Conservation (phyloP, 2,329 filamentous ascomycete genomes). For the Epichloe bromicola region DNA sequence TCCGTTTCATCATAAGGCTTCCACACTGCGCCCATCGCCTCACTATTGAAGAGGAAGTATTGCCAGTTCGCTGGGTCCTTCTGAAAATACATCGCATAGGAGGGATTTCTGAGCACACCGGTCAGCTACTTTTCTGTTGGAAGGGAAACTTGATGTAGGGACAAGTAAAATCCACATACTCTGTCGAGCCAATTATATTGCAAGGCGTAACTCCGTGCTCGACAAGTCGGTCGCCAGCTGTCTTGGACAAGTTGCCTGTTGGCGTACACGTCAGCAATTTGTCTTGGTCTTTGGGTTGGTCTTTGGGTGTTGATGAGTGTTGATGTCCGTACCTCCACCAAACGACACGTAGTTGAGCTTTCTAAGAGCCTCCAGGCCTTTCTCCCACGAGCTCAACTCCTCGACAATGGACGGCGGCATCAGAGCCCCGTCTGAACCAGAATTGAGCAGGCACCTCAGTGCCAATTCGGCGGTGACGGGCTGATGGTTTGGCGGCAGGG, state of each 20-base stretch:
- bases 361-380: slow-evolving; percentile 17
- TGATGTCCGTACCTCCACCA: slow-evolving; percentile 21
- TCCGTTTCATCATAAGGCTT: slow-evolving; percentile 9
- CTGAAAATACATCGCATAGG: slow-evolving; percentile 23
- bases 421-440: slow-evolving; percentile 15
- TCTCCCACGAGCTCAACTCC: slow-evolving; percentile 24
- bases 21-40: slow-evolving; percentile 30
- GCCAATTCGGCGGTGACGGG: slow-evolving; percentile 22
- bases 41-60: slow-evolving; percentile 28
- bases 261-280: not conserved
- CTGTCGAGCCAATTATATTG: slow-evolving; percentile 29
- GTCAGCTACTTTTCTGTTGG: not conserved
- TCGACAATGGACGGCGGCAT: slow-evolving; percentile 29
- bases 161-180: slow-evolving; percentile 17
- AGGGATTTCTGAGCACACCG: slow-evolving; percentile 16
- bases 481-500: slow-evolving; percentile 18
- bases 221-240: slow-evolving; percentile 25
- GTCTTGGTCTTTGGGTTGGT: slow-evolving; percentile 6
- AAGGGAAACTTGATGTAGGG: not conserved
- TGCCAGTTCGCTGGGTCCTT: slow-evolving; percentile 24
- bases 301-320: not conserved
- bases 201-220: slow-evolving; percentile 19
- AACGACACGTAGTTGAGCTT: slow-evolving; percentile 22
- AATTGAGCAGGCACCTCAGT: slow-evolving; percentile 17
- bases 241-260: slow-evolving; percentile 23